phyloP scores from a whole-genome alignment of 495 filamentous ascomycete genomes.

The Penicillium robsamsonii region DNA sequence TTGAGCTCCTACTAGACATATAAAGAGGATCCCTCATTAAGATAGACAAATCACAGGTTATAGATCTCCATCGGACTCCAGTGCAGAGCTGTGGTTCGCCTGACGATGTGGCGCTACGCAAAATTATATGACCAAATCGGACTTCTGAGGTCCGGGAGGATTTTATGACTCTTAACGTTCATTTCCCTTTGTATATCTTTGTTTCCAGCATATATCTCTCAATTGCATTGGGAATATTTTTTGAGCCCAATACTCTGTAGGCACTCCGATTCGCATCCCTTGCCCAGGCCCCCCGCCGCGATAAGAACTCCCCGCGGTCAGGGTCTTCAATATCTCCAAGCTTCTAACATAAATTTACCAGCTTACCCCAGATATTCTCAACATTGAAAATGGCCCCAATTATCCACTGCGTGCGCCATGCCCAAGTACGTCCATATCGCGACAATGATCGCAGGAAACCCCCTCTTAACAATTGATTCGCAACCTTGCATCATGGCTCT shows the following conservation, averaged over 20 bases:
- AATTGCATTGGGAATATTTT: neutral
- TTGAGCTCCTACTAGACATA: neutral
- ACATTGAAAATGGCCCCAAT: slow-evolving; percentile 38
- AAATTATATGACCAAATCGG: slow-evolving; percentile 12
- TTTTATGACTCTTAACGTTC: slow-evolving; percentile 17
- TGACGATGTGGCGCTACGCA: slow-evolving; percentile 10
- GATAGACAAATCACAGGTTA: slow-evolving; percentile 15
- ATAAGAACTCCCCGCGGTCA: slow-evolving; percentile 20
- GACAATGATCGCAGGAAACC: neutral
- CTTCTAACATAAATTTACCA: slow-evolving; percentile 1
- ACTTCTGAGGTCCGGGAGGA: slow-evolving; percentile 15
- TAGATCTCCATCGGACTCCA: slow-evolving; percentile 7
- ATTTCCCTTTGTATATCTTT: neutral
- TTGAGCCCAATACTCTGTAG: neutral
- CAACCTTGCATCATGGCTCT: neutral
- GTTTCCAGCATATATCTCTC: neutral
- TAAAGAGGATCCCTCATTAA: neutral
- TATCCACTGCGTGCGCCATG: slow-evolving; percentile 54
- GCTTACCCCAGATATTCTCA: neutral
- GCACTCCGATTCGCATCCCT: neutral
- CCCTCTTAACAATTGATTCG: slow-evolving; percentile 1
- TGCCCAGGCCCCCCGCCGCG: slow-evolving; percentile 14
- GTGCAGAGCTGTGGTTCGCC: slow-evolving; percentile 14
- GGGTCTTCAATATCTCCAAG: slow-evolving; percentile 8
- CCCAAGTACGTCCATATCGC: slow-evolving; percentile 41